Evolutionary conservation across 2,329 filamentous ascomycete species (phyloP).

Genomic region (Lachnellula hyalina): DNA sequence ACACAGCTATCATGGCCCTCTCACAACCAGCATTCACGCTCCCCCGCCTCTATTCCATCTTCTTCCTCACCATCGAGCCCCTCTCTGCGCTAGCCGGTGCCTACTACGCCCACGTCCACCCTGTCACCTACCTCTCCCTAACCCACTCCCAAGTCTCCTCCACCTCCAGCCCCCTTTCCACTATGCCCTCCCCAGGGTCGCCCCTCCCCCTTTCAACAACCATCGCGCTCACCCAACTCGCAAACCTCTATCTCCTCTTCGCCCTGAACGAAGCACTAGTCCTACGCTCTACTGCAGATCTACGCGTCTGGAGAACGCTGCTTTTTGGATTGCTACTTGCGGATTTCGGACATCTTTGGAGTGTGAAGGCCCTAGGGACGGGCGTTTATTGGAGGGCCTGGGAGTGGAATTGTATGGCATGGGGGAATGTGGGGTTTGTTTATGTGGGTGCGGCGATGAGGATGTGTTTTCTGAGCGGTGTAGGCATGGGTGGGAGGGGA

Average conservation of each 20-base stretch:
- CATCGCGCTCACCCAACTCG: slow-evolving; percentile 67
- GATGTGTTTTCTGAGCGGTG: slow-evolving; percentile 51
- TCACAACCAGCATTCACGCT: slow-evolving; percentile 40
- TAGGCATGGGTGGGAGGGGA: slow-evolving; percentile 40
- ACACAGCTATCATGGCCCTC: slow-evolving; percentile 7
- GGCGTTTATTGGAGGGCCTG: slow-evolving; percentile 52
- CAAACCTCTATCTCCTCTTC: slow-evolving; percentile 73
- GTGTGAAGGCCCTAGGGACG: slow-evolving; percentile 52
- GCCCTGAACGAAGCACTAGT: slow-evolving; percentile 73
- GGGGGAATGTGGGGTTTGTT: slow-evolving; percentile 66
- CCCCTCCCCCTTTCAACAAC: slow-evolving; percentile 51
- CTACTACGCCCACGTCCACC: slow-evolving; percentile 46
- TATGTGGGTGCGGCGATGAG: slow-evolving; percentile 59
- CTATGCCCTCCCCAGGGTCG: neutral
- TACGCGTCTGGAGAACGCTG: slow-evolving; percentile 64
- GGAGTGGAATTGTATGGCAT: slow-evolving; percentile 62
- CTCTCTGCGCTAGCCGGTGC: slow-evolving; percentile 48
- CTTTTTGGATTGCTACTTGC: slow-evolving; percentile 64
- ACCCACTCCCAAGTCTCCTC: slow-evolving; percentile 43
- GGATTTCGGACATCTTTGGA: slow-evolving; percentile 72
- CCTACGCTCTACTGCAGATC: slow-evolving; percentile 61
- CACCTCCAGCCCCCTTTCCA: slow-evolving; percentile 32
- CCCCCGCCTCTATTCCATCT: slow-evolving; percentile 59
- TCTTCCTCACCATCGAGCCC: slow-evolving; percentile 71
- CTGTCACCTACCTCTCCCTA: slow-evolving; percentile 54